These are phyloP conservation scores for Iris macrosiphon DNA, from an alignment of 106 monocot species.

Conservation along the genomic window DNA sequence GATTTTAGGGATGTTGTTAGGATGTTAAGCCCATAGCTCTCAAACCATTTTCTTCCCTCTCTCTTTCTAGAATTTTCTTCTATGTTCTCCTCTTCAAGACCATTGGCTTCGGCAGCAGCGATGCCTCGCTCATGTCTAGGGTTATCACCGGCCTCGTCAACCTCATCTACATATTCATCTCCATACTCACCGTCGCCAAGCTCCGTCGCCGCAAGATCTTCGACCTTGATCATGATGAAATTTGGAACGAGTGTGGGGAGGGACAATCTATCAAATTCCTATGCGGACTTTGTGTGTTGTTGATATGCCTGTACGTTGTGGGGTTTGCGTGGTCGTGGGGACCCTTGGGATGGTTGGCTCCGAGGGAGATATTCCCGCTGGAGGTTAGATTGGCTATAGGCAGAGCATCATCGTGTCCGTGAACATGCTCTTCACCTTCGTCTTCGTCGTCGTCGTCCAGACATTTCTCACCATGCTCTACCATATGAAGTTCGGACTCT, in stretches of 20 bases:
- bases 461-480: conserved; percentile 47
- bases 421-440: conserved; percentile 64
- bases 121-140: conserved; percentile 57
- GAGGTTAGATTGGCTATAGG: conserved; percentile 53
- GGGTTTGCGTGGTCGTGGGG: conserved; percentile 51
- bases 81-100: conserved; percentile 86
- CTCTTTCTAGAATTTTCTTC: too few relatives aligned
- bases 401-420: conserved; percentile 59
- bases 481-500: conserved; percentile 44
- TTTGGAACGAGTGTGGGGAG: conserved; percentile 29
- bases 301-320: conserved; percentile 33
- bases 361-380: conserved; percentile 60
- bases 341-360: conserved; percentile 26
- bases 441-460: conserved; percentile 46
- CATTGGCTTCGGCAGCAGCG: conserved; percentile 48
- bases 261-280: conserved; percentile 3
- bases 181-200: conserved; percentile 48
- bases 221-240: conserved; percentile 24
- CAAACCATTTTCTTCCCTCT: too few relatives aligned
- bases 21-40: too few relatives aligned
- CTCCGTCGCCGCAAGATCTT: conserved; percentile 52
- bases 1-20: too few relatives aligned
- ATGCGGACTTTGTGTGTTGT: conserved; percentile 24
- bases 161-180: conserved; percentile 46
- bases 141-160: conserved; percentile 73